Percentiles rank a stretch among this genome's conserved stretches.
Evolutionary conservation across 129 eudicot genomes (phyloP).

Genomic region (Artemisia tridentata): DNA sequence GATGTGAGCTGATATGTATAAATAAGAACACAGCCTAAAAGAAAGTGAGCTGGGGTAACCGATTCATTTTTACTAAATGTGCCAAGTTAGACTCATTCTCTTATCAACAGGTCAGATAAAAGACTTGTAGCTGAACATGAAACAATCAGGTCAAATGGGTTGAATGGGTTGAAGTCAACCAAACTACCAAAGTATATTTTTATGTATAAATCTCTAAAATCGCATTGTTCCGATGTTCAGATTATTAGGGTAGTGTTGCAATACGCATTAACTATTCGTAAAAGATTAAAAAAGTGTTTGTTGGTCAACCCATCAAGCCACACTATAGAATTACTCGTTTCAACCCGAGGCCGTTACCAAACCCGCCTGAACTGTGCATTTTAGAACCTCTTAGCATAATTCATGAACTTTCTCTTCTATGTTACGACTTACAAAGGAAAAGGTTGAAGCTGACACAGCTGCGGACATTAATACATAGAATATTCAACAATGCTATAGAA

Average conservation of each 20-base stretch:
- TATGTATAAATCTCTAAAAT: not conserved
- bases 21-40: not conserved
- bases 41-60: not conserved
- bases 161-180: not conserved
- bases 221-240: not conserved
- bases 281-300: not conserved
- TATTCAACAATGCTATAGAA: too few species aligned
- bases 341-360: not conserved
- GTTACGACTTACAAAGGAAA: too few species aligned
- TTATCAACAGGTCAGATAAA: not conserved
- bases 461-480: too few species aligned
- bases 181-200: not conserved
- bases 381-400: not conserved
- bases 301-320: not conserved
- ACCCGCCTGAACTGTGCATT: not conserved
- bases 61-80: not conserved
- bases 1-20: not conserved
- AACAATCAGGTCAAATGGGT: not conserved
- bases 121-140: not conserved
- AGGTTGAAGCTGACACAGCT: too few species aligned
- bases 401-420: not conserved
- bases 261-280: not conserved
- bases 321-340: not conserved
- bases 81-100: not conserved
- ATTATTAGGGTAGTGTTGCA: not conserved